Evolutionary conservation across 2,329 filamentous ascomycete genomes (phyloP).

Genomic region (Aspergillus sp.): DNA sequence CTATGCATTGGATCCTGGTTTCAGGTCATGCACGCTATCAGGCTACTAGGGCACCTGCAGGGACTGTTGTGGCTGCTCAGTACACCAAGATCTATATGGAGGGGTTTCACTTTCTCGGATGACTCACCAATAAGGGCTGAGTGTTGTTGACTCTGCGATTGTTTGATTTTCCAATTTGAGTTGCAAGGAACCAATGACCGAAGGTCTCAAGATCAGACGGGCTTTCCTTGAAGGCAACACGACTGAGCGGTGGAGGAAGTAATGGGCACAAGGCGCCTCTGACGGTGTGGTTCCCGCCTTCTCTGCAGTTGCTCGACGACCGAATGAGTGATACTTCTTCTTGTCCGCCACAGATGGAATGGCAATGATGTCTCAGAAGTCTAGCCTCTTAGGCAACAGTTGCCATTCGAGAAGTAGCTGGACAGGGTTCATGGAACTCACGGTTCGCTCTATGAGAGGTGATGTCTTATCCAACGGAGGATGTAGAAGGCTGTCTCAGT

Average conservation of each 20-base stretch:
- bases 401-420: conserved; percentile 10
- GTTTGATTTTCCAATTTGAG: not conserved
- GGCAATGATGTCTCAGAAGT: conserved; percentile 9
- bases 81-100: conserved; percentile 23
- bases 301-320: not conserved
- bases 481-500: not conserved
- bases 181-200: not conserved
- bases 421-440: conserved; percentile 6
- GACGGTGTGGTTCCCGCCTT: not conserved
- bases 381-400: not conserved
- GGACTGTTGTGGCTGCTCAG: conserved; percentile 21
- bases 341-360: not conserved
- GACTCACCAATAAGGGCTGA: conserved; percentile 12
- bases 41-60: conserved; percentile 32
- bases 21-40: conserved; percentile 23
- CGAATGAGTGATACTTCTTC: not conserved
- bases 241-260: not conserved
- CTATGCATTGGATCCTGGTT: conserved; percentile 14
- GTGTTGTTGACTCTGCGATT: not conserved
- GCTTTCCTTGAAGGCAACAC: not conserved
- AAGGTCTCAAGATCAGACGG: not conserved
- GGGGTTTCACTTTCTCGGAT: conserved; percentile 24
- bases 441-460: not conserved
- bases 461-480: not conserved
- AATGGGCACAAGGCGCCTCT: not conserved